Evolutionary conservation across 2,329 filamentous ascomycete genomes (phyloP).

Genomic region (Fusarium subtropicale): DNA sequence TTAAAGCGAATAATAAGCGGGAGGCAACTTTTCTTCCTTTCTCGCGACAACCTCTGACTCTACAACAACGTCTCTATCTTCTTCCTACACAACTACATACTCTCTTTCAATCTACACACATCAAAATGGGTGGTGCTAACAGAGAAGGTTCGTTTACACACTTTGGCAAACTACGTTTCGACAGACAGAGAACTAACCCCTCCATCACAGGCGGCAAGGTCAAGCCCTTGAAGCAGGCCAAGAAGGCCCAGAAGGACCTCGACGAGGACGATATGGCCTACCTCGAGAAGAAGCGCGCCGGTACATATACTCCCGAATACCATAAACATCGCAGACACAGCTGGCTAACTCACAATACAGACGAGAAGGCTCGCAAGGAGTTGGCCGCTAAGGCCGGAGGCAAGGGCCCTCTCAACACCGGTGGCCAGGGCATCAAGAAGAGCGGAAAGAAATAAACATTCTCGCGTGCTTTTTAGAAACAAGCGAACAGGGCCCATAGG

Average conservation of each 20-base stretch:
- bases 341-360: slow-evolving; percentile 56
- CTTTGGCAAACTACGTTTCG: not conserved
- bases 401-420: slow-evolving; percentile 89
- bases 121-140: slow-evolving; percentile 55
- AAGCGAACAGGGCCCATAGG: slow-evolving; percentile 10
- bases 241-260: slow-evolving; percentile 84
- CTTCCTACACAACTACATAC: slow-evolving; percentile 20
- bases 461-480: not conserved
- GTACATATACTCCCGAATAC: slow-evolving; percentile 62
- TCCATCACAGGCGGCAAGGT: slow-evolving; percentile 75
- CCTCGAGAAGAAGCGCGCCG: slow-evolving; percentile 85
- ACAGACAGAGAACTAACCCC: slow-evolving; percentile 36
- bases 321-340: not conserved
- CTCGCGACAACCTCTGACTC: slow-evolving; percentile 38
- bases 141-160: slow-evolving; percentile 52
- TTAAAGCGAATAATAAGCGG: slow-evolving; percentile 39
- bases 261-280: slow-evolving; percentile 89
- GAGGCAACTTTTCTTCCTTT: slow-evolving; percentile 44
- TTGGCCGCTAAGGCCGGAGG: slow-evolving; percentile 83
- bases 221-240: slow-evolving; percentile 88
- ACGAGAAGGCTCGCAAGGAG: slow-evolving; percentile 88
- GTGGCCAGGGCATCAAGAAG: slow-evolving; percentile 94
- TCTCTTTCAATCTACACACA: slow-evolving; percentile 22
- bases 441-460: slow-evolving; percentile 88
- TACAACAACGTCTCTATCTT: slow-evolving; percentile 18